Percentiles rank a stretch among this genome's conserved stretches.
Conservation (phyloP, 345 rosid genomes). For the Melastoma malabathricum region DNA sequence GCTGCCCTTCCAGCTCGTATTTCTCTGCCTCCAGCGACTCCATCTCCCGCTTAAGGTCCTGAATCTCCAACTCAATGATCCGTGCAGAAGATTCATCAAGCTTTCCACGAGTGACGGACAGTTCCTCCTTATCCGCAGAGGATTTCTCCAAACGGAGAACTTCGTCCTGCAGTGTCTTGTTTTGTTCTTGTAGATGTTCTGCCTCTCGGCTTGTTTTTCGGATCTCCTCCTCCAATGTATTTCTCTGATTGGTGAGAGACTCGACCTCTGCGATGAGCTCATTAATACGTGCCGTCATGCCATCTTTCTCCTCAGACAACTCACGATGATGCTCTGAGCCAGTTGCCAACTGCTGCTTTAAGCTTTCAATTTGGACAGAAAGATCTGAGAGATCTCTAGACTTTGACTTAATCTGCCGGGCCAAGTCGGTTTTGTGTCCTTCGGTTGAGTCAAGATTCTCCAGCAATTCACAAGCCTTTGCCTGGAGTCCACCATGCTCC, state of each 20-base stretch:
- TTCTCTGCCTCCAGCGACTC: slow-evolving; percentile 30
- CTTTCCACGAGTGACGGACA: slow-evolving; percentile 7
- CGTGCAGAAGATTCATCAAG: slow-evolving; percentile 2
- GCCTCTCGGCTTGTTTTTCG: slow-evolving; percentile 20
- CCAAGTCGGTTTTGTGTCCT: slow-evolving; percentile 9
- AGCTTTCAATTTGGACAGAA: slow-evolving; percentile 21
- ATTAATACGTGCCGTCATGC: slow-evolving; percentile 20
- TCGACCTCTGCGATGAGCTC: slow-evolving; percentile 26
- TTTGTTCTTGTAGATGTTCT: slow-evolving; percentile 20
- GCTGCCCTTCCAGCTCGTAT: slow-evolving; percentile 27
- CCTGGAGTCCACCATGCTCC: slow-evolving; percentile 13
- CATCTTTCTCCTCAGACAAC: slow-evolving; percentile 31
- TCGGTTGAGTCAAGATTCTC: slow-evolving; percentile 4
- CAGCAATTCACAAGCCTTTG: slow-evolving; percentile 7
- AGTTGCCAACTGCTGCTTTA: slow-evolving; percentile 23
- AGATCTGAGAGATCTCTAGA: slow-evolving; percentile 7
- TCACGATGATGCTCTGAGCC: slow-evolving; percentile 26
- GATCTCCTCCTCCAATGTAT: slow-evolving; percentile 32
- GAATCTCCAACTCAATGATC: slow-evolving; percentile 23
- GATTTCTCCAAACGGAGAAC: slow-evolving; percentile 22
- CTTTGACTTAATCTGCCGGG: slow-evolving; percentile 9
- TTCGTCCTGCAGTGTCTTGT: slow-evolving; percentile 17
- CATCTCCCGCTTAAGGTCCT: slow-evolving; percentile 35
- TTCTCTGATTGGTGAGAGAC: slow-evolving; percentile 31
- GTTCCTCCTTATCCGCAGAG: slow-evolving; percentile 28